Percentiles rank a stretch among this genome's conserved stretches.
These are phyloP conservation scores for Lumnitzera racemosa DNA, from an alignment of 345 rosid species.

Conservation along the genomic window DNA sequence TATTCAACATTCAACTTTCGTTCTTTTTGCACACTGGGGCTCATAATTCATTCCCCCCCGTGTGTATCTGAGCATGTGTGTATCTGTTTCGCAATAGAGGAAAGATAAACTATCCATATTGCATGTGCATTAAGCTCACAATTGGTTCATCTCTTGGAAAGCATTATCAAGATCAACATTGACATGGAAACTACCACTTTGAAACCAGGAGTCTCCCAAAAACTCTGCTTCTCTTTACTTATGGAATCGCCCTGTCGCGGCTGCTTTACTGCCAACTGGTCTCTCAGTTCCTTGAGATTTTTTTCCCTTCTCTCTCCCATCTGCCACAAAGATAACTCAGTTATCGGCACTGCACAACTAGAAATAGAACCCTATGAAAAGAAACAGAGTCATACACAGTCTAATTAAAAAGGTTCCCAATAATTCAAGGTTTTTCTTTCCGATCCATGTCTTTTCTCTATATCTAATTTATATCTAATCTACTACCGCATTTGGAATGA, in stretches of 20 bases:
- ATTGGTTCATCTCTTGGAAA: slow-evolving; percentile 55
- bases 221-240: slow-evolving; percentile 39
- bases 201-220: slow-evolving; percentile 84
- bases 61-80: too few relatives aligned
- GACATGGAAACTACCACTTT: slow-evolving; percentile 80
- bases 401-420: too few relatives aligned
- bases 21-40: too few relatives aligned
- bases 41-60: too few relatives aligned
- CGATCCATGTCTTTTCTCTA: too few relatives aligned
- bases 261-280: slow-evolving; percentile 49
- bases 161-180: slow-evolving; percentile 68
- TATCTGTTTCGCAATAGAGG: too few relatives aligned
- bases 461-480: too few relatives aligned
- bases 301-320: slow-evolving; percentile 79
- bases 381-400: not conserved
- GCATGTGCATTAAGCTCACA: too few relatives aligned
- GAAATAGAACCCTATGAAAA: not conserved
- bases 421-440: too few relatives aligned
- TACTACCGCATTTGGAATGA: too few relatives aligned
- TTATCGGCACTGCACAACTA: not conserved
- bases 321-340: slow-evolving; percentile 25
- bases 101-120: not conserved
- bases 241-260: slow-evolving; percentile 15
- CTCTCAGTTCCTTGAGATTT: slow-evolving; percentile 62
- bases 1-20: too few relatives aligned